Conservation (phyloP, 176 grass and related monocot genomes). For the Rhynchospora pubera region DNA sequence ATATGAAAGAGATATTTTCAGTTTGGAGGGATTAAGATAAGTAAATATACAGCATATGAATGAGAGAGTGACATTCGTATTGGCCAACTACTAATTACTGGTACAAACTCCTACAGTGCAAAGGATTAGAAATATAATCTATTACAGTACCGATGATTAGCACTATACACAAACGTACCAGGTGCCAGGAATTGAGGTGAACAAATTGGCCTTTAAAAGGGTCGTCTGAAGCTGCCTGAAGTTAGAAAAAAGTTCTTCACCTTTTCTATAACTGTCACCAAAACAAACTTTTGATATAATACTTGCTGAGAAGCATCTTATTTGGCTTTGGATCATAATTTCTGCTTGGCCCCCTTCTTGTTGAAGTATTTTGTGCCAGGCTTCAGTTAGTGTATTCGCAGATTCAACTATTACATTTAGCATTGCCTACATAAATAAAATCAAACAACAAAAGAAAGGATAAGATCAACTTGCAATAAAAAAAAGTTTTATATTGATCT, state of each 20-base stretch:
- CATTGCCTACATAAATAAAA: slow-evolving; percentile 41
- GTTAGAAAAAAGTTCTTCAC: not conserved
- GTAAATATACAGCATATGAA: too few relatives aligned
- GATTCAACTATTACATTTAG: slow-evolving; percentile 37
- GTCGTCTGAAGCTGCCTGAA: not conserved
- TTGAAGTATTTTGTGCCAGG: slow-evolving; percentile 41
- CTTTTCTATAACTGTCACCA: not conserved
- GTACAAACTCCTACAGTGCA: not conserved
- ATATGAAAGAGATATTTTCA: too few relatives aligned
- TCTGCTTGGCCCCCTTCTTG: slow-evolving; percentile 39
- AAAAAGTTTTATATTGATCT: too few relatives aligned
- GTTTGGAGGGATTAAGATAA: too few relatives aligned
- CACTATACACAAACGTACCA: not conserved
- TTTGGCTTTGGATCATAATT: slow-evolving; percentile 56
- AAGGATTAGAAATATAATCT: not conserved
- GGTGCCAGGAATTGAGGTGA: not conserved
- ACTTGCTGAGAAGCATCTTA: slow-evolving; percentile 73
- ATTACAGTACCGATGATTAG: not conserved
- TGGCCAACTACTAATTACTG: not conserved
- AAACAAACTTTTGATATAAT: slow-evolving; percentile 16
- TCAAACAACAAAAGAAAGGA: not conserved
- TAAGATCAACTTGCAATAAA: not conserved
- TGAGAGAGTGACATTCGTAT: not conserved
- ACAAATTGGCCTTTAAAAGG: not conserved
- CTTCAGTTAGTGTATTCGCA: slow-evolving; percentile 29